phyloP scores from a whole-genome alignment of 2,329 filamentous ascomycete species.

The Sporothrix brunneoviolacea region DNA sequence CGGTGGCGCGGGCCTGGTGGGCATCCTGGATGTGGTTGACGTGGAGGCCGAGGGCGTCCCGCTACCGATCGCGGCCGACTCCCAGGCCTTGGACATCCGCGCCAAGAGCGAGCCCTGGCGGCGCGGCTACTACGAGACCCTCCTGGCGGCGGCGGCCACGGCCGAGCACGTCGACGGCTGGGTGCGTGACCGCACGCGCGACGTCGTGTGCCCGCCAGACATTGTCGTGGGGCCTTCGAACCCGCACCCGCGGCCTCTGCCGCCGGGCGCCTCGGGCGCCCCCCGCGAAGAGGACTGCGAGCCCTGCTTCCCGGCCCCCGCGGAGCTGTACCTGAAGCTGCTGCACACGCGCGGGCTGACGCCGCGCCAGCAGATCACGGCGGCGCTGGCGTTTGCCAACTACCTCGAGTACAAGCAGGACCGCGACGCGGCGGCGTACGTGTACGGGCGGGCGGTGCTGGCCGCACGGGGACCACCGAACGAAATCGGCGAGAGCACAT shows the following conservation, averaged over 20 bases:
- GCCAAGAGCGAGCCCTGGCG: slow-evolving; percentile 77
- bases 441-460: slow-evolving; percentile 15
- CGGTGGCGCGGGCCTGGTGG: slow-evolving; percentile 53
- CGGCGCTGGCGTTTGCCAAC: slow-evolving; percentile 74
- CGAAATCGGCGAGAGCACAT: neutral
- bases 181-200: slow-evolving; percentile 61
- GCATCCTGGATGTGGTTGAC: slow-evolving; percentile 34
- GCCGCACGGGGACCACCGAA: neutral
- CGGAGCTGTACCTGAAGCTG: slow-evolving; percentile 74
- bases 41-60: neutral
- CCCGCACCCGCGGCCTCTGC: slow-evolving; percentile 67
- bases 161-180: slow-evolving; percentile 78
- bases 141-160: slow-evolving; percentile 70
- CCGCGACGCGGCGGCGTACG: slow-evolving; percentile 9
- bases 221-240: slow-evolving; percentile 79
- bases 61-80: neutral
- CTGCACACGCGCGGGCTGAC: slow-evolving; percentile 75
- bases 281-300: slow-evolving; percentile 72
- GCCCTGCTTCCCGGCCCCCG: slow-evolving; percentile 60
- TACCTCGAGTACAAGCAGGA: slow-evolving; percentile 73
- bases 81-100: slow-evolving; percentile 55
- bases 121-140: slow-evolving; percentile 73
- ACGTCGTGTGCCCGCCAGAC: slow-evolving; percentile 62
- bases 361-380: slow-evolving; percentile 70
- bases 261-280: slow-evolving; percentile 53